Conservation (phyloP, 2,329 filamentous ascomycete species). For the Cladosporium sp. region DNA sequence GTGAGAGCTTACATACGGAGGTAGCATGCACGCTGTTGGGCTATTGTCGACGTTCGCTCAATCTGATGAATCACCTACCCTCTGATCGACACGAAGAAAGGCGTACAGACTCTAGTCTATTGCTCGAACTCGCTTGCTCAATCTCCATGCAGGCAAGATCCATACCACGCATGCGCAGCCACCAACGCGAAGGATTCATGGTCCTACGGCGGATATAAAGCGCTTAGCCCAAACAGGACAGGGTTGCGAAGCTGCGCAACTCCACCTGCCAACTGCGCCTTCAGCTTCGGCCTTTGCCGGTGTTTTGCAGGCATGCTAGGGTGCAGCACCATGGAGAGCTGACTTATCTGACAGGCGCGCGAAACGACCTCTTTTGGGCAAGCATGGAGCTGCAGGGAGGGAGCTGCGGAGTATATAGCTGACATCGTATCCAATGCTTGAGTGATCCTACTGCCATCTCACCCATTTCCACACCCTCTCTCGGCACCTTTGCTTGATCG, state of each 20-base stretch:
- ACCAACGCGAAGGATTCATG: neutral
- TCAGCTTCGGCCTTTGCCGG: neutral
- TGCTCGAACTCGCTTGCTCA: no score
- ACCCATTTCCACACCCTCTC: neutral
- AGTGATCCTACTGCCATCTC: neutral
- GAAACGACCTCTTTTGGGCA: neutral
- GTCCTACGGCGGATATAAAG: no score
- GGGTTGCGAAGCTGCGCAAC: neutral
- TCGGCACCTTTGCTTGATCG: neutral
- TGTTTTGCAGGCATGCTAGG: neutral
- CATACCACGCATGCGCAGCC: no score
- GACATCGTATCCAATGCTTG: neutral
- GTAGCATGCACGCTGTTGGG: no score
- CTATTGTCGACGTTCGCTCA: no score
- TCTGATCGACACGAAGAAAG: no score
- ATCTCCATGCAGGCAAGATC: no score
- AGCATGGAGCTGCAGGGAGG: neutral
- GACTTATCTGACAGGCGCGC: no score
- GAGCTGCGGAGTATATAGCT: neutral
- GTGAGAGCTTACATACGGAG: no score
- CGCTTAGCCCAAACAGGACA: neutral
- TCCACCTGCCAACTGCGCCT: neutral
- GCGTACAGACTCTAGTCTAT: no score
- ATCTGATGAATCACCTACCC: no score
- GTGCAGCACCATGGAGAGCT: no score